Evolutionary conservation across 495 filamentous ascomycete genomes (phyloP), one percentile per base, ranked within the genome.

Genomic region (Tirmania nivea): DNA sequence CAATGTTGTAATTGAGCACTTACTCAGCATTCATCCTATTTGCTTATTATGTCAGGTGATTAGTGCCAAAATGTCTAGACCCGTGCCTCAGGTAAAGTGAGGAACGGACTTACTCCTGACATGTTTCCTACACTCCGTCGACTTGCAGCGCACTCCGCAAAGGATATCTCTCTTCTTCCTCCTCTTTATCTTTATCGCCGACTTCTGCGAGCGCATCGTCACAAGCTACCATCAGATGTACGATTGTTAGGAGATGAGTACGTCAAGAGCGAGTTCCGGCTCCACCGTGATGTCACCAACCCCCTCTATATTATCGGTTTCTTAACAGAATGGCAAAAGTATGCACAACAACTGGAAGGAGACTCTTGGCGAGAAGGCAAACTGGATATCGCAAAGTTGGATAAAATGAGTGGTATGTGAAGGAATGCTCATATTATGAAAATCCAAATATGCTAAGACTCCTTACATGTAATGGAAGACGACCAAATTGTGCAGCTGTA

Each of bases 321-420:
- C 63, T 71, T 96, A 60, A 89, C 83, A 0, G 87, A 95, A 68
- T 97, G 90, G 90, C 90, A 96, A 64, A 66, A 83, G 34, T 97
- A 96, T 62, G 88, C 84, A 10, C 89, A 97, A 66, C 76, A 81
- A 58, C 63, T 99, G 16, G 90, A 96, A 60, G 86, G 87, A 0
- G 80, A 92, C 45, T 65, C 73, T 0, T 95, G 90, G 88, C 67
- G 69, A 36, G 87, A 78, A 0, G 85, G 80, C 54, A 83, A 77
- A 60, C 65, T 94, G 63, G 87, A 95, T 49, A 72, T 73, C 54
- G 70, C 66, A 10, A 90, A 88, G 67, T 94, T 31, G 53, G 81
- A 84, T 53, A 95, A 93, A 70, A 83, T 99, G 88, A 96, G 83
- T 66, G 89, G 89, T 96, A 67, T 55, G 78, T 72, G 36, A 52